Evolutionary conservation across 257 asterid species (phyloP).

Genomic region (Scutellaria minor): DNA sequence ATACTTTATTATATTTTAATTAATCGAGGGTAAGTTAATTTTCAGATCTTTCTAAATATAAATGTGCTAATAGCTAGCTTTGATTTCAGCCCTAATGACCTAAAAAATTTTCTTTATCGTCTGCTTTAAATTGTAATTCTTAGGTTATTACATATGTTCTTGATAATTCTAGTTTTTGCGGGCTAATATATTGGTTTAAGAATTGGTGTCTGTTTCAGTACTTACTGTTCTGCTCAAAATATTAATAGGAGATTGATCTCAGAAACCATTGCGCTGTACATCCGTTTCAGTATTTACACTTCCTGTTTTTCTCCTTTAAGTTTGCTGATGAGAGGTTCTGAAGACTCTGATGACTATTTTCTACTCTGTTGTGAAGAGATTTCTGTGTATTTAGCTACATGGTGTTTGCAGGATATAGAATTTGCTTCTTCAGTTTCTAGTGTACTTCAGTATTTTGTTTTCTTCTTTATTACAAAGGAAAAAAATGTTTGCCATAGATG

Average conservation of each 20-base stretch:
- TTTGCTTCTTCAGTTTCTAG: neutral
- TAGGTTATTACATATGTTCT: no score
- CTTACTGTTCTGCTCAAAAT: slow-evolving; percentile 5
- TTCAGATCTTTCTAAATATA: neutral
- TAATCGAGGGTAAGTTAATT: neutral
- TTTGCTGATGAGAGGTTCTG: neutral
- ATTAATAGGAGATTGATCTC: slow-evolving; percentile 2
- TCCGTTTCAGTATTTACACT: neutral
- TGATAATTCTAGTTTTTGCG: neutral
- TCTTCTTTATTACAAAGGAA: neutral
- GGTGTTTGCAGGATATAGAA: slow-evolving; percentile 5
- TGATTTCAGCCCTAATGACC: no score
- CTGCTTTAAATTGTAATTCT: no score
- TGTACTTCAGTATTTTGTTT: neutral
- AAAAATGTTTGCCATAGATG: neutral
- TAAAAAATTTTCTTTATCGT: no score
- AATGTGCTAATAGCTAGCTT: neutral
- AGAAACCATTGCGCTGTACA: neutral
- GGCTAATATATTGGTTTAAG: neutral
- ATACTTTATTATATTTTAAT: neutral
- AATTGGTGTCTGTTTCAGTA: slow-evolving; percentile 20
- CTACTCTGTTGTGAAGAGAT: neutral
- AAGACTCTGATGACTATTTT: slow-evolving; percentile 10
- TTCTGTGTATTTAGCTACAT: slow-evolving; percentile 1
- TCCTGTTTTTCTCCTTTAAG: slow-evolving; percentile 3